Evolutionary conservation across 2,329 filamentous ascomycete genomes (phyloP).

Genomic region (Cordyceps pruinosa): DNA sequence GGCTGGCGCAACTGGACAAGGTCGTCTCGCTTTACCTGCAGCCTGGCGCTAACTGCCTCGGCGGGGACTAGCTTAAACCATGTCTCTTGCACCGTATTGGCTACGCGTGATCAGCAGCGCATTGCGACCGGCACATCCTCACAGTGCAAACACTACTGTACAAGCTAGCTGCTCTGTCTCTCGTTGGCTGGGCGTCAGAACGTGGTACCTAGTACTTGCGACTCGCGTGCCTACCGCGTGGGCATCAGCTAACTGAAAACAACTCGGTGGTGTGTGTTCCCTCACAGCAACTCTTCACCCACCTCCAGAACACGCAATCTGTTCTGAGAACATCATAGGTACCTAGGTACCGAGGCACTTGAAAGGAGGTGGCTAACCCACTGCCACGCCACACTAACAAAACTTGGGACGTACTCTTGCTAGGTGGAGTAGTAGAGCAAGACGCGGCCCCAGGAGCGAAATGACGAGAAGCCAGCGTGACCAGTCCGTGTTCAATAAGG

Average conservation of each 20-base stretch:
- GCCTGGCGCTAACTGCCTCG: constrained; percentile 8
- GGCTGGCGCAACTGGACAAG: not conserved
- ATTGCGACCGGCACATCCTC: not conserved
- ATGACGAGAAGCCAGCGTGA: constrained; percentile 15
- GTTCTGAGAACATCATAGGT: not conserved
- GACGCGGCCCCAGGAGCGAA: constrained; percentile 8
- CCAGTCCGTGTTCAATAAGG: not conserved
- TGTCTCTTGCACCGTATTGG: constrained; percentile 9
- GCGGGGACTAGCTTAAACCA: constrained; percentile 5
- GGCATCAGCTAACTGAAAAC: not conserved
- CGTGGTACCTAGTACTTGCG: constrained; percentile 1
- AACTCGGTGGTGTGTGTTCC: not conserved
- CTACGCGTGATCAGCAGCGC: constrained; percentile 2
- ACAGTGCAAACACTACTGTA: constrained; percentile 1
- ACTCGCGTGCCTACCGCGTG: not conserved
- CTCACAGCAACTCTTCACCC: not conserved
- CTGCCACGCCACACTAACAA: not conserved
- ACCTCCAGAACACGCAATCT: not conserved
- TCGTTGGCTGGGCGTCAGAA: not conserved
- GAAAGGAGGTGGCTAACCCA: too few species aligned
- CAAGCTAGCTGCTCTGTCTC: not conserved
- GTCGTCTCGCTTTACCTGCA: not conserved
- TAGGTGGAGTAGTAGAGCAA: not conserved
- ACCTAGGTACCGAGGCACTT: too few species aligned
- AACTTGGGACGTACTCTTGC: not conserved